Conservation (phyloP, 345 rosid genomes). For the Hibiscus trionum region DNA sequence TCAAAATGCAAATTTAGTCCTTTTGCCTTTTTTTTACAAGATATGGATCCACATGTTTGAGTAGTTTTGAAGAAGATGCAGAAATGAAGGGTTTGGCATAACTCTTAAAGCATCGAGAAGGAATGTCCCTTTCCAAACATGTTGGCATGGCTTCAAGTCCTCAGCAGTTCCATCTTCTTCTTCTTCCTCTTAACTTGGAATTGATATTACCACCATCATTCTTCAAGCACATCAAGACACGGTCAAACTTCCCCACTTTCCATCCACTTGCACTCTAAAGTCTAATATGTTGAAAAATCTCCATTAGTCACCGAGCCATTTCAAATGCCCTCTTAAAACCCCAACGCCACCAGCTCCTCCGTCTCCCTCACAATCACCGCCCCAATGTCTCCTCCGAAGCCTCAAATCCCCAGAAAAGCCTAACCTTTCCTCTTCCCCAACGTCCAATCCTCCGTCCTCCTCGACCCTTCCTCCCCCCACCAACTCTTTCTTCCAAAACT, state of each 20-base stretch:
- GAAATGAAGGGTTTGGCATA: too few species aligned
- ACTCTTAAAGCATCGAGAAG: too few species aligned
- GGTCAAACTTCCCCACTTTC: neutral
- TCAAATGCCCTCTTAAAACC: conserved; percentile 19
- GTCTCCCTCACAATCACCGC: neutral
- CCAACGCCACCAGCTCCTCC: neutral
- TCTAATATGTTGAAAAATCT: conserved; percentile 22
- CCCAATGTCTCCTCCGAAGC: conserved; percentile 20
- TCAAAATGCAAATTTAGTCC: neutral
- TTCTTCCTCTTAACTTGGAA: neutral
- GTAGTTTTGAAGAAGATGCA: too few species aligned
- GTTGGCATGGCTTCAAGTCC: neutral
- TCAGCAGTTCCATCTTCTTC: neutral
- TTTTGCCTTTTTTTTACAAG: neutral
- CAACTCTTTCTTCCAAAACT: conserved; percentile 87
- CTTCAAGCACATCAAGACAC: too few species aligned
- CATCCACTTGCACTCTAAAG: neutral
- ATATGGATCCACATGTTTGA: neutral
- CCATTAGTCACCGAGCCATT: conserved; percentile 26
- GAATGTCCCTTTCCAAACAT: neutral
- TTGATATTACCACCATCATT: neutral
- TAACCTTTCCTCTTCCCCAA: conserved; percentile 74
- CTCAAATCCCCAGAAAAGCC: conserved; percentile 22
- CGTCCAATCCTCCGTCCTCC: too few species aligned
- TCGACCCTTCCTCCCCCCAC: conserved; percentile 93